Percentiles rank a stretch among this genome's conserved stretches.
phyloP scores from a whole-genome alignment of 176 grass and related monocot species.

The Triticum dicoccoides region DNA sequence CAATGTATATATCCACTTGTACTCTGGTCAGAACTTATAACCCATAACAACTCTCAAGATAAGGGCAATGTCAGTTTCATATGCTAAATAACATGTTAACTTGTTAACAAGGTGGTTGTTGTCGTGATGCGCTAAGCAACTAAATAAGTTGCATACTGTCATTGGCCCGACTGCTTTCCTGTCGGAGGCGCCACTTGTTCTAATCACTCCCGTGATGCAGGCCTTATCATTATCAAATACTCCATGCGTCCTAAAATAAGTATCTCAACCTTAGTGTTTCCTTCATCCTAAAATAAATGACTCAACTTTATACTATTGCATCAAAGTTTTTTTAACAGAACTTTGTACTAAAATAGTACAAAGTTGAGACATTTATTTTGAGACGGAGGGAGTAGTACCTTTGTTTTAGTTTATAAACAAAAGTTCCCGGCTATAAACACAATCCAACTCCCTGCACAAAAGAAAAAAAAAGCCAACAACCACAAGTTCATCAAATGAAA shows the following conservation, averaged over 20 bases:
- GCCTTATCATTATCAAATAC: too few species aligned
- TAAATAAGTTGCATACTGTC: not conserved
- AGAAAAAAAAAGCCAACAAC: too few species aligned
- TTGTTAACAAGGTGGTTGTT: too few species aligned
- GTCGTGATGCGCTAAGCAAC: conserved; percentile 8
- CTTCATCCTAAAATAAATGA: too few species aligned
- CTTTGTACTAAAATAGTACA: too few species aligned
- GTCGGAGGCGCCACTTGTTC: too few species aligned
- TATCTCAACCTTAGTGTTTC: too few species aligned
- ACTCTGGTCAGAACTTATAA: not conserved
- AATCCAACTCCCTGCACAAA: not conserved
- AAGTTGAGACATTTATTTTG: too few species aligned
- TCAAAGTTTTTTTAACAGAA: too few species aligned
- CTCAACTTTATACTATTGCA: too few species aligned
- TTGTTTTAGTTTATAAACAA: not conserved
- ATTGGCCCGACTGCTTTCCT: not conserved
- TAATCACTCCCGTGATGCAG: too few species aligned
- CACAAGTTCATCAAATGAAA: not conserved
- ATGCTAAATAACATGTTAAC: not conserved
- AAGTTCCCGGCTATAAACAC: not conserved
- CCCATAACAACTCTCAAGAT: not conserved
- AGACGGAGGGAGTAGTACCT: not conserved
- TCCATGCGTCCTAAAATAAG: too few species aligned
- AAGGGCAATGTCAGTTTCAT: not conserved
- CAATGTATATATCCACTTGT: not conserved